Evolutionary conservation across 768 basidiomycete species (phyloP).

Genomic region (Phanerochaete carnosa): DNA sequence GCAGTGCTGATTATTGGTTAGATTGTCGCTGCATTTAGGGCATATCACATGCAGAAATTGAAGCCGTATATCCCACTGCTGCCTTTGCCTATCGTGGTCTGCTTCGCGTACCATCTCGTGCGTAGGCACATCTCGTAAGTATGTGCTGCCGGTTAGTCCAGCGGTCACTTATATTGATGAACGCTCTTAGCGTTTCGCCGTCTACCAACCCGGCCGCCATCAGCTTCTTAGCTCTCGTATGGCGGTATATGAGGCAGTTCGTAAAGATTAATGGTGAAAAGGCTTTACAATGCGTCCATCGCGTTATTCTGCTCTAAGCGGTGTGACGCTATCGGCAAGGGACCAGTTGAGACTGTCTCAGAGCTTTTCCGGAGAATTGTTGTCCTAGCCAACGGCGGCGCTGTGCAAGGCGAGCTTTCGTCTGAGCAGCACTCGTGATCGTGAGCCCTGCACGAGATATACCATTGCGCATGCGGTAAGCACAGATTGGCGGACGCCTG

Average conservation of each 20-base stretch:
- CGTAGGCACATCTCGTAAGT: conserved; percentile 75
- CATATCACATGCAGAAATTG: conserved; percentile 84
- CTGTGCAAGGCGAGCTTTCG: conserved; percentile 93
- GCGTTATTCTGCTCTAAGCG: conserved; percentile 80
- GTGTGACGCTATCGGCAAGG: conserved; percentile 64
- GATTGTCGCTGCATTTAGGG: conserved; percentile 94
- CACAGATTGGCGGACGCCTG: too few relatives aligned
- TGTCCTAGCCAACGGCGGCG: conserved; percentile 71
- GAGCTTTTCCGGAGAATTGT: conserved; percentile 77
- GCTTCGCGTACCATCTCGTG: conserved; percentile 74
- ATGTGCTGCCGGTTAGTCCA: not conserved
- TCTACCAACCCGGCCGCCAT: conserved; percentile 71
- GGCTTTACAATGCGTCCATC: conserved; percentile 92
- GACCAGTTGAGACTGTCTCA: conserved; percentile 81
- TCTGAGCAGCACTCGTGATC: too few relatives aligned
- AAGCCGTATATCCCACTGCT: conserved; percentile 94
- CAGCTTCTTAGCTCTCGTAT: conserved; percentile 79
- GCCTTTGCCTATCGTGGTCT: conserved; percentile 92
- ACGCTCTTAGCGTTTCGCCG: conserved; percentile 68
- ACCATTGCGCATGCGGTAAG: too few relatives aligned
- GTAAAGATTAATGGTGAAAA: conserved; percentile 90
- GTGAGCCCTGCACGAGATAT: too few relatives aligned
- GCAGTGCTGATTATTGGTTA: conserved; percentile 28
- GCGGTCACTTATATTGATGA: not conserved
- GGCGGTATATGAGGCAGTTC: conserved; percentile 92